Evolutionary conservation across 192 early-diverging fungal genomes (phyloP).

Genomic region (Coemansia sp.): DNA sequence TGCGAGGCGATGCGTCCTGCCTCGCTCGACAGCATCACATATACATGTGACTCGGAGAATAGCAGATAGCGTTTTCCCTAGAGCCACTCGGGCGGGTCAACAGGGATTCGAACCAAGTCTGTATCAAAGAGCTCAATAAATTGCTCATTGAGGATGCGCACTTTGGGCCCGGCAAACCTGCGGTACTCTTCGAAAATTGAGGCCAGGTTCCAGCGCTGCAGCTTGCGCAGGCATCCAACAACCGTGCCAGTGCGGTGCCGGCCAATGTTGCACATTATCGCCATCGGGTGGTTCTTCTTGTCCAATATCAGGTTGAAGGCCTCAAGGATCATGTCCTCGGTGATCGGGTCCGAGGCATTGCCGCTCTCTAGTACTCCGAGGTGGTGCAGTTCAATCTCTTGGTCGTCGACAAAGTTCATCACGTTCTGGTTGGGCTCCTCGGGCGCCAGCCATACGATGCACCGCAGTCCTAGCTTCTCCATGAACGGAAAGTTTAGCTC

Average conservation of each 20-base stretch:
- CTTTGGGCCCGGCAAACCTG: slow-evolving; percentile 94
- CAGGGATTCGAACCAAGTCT: slow-evolving; percentile 84
- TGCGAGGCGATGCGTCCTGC: not conserved
- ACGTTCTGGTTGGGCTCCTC: slow-evolving; percentile 96
- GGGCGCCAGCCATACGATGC: slow-evolving; percentile 93
- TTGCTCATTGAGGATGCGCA: slow-evolving; percentile 94
- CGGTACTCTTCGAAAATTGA: slow-evolving; percentile 99
- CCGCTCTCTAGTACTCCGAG: slow-evolving; percentile 79
- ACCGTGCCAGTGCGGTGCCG: slow-evolving; percentile 98
- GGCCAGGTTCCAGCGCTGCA: slow-evolving; percentile 98
- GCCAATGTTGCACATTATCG: slow-evolving; percentile 98
- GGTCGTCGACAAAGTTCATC: slow-evolving; percentile 97
- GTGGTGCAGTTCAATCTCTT: slow-evolving; percentile 92
- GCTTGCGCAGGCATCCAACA: slow-evolving; percentile 95
- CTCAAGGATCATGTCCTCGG: slow-evolving; percentile 94
- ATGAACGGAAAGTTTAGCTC: slow-evolving; percentile 99
- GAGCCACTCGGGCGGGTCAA: slow-evolving; percentile 74
- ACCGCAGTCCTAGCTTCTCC: slow-evolving; percentile 92
- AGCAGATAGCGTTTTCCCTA: slow-evolving; percentile 17
- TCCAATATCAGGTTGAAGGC: slow-evolving; percentile 86
- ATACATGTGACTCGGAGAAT: not conserved
- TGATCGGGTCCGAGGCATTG: slow-evolving; percentile 97
- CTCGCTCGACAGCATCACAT: not conserved
- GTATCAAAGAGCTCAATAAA: slow-evolving; percentile 97
- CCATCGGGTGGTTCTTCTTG: slow-evolving; percentile 89